A percentile compares a stretch with the other conserved stretches of the same genome.
Conservation (phyloP, 2,329 filamentous ascomycete genomes). For the Intubia oerlemansii region DNA sequence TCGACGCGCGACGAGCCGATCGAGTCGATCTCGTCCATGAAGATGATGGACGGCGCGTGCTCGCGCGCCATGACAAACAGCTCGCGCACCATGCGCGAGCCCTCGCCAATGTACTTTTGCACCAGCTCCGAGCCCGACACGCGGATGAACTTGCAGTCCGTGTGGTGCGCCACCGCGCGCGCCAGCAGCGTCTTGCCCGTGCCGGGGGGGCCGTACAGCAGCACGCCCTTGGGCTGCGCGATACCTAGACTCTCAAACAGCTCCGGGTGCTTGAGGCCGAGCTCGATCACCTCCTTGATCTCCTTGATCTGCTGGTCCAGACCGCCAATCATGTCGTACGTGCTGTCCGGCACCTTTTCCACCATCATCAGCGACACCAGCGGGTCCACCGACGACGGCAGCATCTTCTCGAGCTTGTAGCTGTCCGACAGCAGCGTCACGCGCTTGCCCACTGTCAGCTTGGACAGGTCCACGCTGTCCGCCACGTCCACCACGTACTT, state of each 20-base stretch:
- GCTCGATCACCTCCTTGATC: constrained; percentile 99
- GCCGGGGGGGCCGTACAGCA: constrained; percentile 89
- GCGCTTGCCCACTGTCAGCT: constrained; percentile 93
- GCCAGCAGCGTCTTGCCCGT: constrained; percentile 94
- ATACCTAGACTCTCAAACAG: constrained; percentile 98
- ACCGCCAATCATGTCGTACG: constrained; percentile 99
- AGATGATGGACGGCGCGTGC: constrained; percentile 95
- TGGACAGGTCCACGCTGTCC: constrained; percentile 81
- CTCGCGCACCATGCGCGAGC: constrained; percentile 94
- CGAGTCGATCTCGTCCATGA: constrained; percentile 99
- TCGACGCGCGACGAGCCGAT: constrained; percentile 96
- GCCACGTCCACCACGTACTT: constrained; percentile 99
- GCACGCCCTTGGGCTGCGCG: constrained; percentile 89
- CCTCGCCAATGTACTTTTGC: constrained; percentile 98
- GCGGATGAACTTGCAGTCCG: constrained; percentile 97
- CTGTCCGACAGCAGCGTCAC: constrained; percentile 91
- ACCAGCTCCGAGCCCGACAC: constrained; percentile 92
- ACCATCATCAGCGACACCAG: constrained; percentile 99
- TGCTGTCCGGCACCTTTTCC: constrained; percentile 97
- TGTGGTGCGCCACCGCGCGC: constrained; percentile 91
- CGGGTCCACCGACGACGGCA: constrained; percentile 93
- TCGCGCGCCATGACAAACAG: constrained; percentile 98
- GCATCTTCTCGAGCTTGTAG: constrained; percentile 97
- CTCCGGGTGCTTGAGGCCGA: constrained; percentile 94
- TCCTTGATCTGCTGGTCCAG: constrained; percentile 99